Conservation (phyloP, 2,329 filamentous ascomycete genomes). For the Aspergillus sp. region DNA sequence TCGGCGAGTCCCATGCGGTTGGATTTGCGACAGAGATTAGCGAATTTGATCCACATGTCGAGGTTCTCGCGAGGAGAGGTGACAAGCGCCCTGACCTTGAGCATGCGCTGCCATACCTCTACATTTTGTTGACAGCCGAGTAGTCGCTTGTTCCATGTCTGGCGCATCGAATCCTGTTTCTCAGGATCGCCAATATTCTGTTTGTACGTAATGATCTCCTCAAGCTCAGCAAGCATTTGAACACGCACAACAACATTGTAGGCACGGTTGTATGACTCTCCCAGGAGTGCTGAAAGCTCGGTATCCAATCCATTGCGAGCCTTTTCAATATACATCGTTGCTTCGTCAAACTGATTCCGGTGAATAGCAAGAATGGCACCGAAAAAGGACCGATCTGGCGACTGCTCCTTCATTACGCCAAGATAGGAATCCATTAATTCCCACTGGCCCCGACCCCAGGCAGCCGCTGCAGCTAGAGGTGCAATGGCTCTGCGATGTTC, state of each 20-base stretch:
- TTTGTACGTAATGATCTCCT: conserved; percentile 98
- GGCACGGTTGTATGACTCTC: conserved; percentile 95
- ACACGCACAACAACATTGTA: conserved; percentile 98
- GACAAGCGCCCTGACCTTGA: conserved; percentile 89
- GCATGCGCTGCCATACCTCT: conserved; percentile 97
- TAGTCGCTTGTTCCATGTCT: conserved; percentile 93
- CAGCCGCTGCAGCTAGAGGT: conserved; percentile 88
- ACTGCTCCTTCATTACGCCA: conserved; percentile 88
- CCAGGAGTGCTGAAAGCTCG: conserved; percentile 92
- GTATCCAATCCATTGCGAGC: conserved; percentile 92
- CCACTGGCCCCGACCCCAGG: conserved; percentile 96
- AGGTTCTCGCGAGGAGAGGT: conserved; percentile 91
- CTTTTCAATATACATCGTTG: conserved; percentile 83
- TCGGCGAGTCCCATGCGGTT: conserved; percentile 92
- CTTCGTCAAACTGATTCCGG: conserved; percentile 91
- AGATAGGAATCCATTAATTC: conserved; percentile 98
- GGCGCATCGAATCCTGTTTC: conserved; percentile 86
- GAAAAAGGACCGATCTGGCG: conserved; percentile 95
- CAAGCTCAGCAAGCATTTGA: conserved; percentile 97
- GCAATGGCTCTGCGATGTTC: conserved; percentile 91
- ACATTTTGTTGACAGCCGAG: conserved; percentile 96
- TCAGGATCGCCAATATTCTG: conserved; percentile 76
- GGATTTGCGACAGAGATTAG: conserved; percentile 96
- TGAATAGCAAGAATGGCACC: conserved; percentile 94
- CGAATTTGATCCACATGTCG: conserved; percentile 99